phyloP scores from a whole-genome alignment of 2,329 filamentous ascomycete species.

The Clarireedia hainanense region DNA sequence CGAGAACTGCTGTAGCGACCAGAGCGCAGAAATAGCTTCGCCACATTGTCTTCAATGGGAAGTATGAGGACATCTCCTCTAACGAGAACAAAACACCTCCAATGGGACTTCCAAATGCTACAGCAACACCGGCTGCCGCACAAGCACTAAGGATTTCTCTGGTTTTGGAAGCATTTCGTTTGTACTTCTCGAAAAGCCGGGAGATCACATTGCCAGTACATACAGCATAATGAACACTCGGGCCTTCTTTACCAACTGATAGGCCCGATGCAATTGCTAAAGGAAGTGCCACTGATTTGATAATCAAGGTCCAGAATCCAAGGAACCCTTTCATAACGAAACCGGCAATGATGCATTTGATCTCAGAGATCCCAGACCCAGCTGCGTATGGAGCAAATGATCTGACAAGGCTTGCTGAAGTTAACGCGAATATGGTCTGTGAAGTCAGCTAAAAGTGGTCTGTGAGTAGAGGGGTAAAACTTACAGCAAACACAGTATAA shows the following conservation, averaged over 20 bases:
- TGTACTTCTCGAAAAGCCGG: conserved; percentile 85
- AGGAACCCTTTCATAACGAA: conserved; percentile 99
- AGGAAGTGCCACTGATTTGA: conserved; percentile 88
- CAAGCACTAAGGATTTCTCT: conserved; percentile 91
- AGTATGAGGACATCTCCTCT: conserved; percentile 96
- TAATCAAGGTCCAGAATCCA: conserved; percentile 81
- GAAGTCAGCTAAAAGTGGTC: conserved; percentile 11
- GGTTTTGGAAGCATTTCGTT: conserved; percentile 84
- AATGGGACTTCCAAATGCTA: conserved; percentile 95
- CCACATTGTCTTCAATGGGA: conserved; percentile 96
- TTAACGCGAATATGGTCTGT: conserved; percentile 70
- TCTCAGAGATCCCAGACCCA: conserved; percentile 94
- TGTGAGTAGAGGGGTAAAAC: conserved; percentile 19
- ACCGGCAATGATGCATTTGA: conserved; percentile 97
- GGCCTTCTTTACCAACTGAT: conserved; percentile 93
- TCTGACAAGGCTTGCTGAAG: conserved; percentile 77
- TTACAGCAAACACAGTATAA: conserved; percentile 78
- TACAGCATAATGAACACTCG: conserved; percentile 97
- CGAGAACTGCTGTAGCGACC: conserved; percentile 85
- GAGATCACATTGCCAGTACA: conserved; percentile 97
- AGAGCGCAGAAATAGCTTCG: conserved; percentile 96
- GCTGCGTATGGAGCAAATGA: conserved; percentile 92
- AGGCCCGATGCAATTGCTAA: conserved; percentile 89
- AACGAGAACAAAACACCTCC: conserved; percentile 93
- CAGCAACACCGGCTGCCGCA: conserved; percentile 88